These are phyloP conservation scores for Crepidotus variabilis DNA, from an alignment of 768 basidiomycete genomes.

Conservation along the genomic window DNA sequence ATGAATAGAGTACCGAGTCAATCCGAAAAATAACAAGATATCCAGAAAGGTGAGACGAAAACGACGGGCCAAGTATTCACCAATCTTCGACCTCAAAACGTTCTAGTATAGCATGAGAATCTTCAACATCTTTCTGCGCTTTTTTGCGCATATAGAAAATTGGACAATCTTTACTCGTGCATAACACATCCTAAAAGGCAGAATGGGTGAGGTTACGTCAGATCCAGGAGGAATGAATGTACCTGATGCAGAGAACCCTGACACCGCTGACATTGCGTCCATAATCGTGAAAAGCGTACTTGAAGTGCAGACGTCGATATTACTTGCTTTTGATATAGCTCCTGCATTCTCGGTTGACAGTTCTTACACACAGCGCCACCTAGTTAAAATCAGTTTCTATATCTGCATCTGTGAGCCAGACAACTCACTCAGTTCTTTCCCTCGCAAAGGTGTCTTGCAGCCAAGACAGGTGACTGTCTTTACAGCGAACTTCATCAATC, in stretches of 20 bases:
- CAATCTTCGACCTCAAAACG: conserved; percentile 79
- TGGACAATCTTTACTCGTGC: conserved; percentile 95
- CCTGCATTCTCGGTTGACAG: conserved; percentile 80
- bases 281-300: conserved; percentile 89
- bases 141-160: conserved; percentile 99
- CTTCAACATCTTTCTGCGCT: conserved; percentile 96
- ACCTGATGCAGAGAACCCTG: conserved; percentile 97
- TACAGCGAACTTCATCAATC: conserved; percentile 98
- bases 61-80: conserved; percentile 30
- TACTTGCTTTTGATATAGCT: conserved; percentile 91
- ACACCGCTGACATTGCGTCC: conserved; percentile 99
- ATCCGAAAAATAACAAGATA: no score
- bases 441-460: conserved; percentile 84
- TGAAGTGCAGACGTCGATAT: conserved; percentile 71
- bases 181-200: conserved; percentile 78
- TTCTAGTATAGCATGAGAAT: conserved; percentile 71
- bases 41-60: no score
- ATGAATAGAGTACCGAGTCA: no score
- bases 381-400: conserved; percentile 23
- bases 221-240: conserved; percentile 1
- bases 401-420: not conserved
- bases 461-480: conserved; percentile 94
- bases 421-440: conserved; percentile 65
- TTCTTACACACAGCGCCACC: conserved; percentile 95
- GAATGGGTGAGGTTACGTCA: conserved; percentile 1